Conservation (phyloP, 306 rosid species). For the Pyrus betulifolia region DNA sequence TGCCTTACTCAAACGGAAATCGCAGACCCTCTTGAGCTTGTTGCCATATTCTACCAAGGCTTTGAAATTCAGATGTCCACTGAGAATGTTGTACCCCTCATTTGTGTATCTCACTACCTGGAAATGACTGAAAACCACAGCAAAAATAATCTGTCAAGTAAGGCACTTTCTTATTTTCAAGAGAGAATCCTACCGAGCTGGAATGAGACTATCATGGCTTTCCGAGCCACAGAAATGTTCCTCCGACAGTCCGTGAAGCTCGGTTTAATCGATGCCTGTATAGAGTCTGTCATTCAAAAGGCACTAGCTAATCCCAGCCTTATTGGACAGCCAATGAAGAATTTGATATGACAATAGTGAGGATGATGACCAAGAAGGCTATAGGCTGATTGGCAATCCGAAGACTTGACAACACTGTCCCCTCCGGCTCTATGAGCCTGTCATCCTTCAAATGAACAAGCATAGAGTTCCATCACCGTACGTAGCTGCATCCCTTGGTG, state of each 20-base stretch:
- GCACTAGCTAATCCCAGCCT: slow-evolving; percentile 27
- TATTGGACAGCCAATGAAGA: slow-evolving; percentile 35
- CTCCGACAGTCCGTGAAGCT: slow-evolving; percentile 25
- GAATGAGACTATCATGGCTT: slow-evolving; percentile 42
- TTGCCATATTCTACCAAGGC: slow-evolving; percentile 44
- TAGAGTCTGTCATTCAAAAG: slow-evolving; percentile 31
- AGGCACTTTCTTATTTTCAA: slow-evolving; percentile 21
- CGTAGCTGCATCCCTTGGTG: slow-evolving; percentile 32
- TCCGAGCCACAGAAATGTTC: slow-evolving; percentile 26
- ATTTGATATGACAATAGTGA: slow-evolving; percentile 4
- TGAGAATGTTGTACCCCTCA: slow-evolving; percentile 38
- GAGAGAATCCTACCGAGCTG: slow-evolving; percentile 40
- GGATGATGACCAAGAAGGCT: not conserved
- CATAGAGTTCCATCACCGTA: slow-evolving; percentile 18
- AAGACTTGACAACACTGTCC: slow-evolving; percentile 41
- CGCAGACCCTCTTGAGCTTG: slow-evolving; percentile 31
- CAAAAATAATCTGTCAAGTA: slow-evolving; percentile 38
- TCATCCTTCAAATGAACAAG: slow-evolving; percentile 26
- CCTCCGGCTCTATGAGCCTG: slow-evolving; percentile 33
- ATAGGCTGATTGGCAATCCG: slow-evolving; percentile 23
- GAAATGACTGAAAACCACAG: slow-evolving; percentile 42
- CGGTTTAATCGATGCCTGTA: slow-evolving; percentile 38
- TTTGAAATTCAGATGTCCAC: slow-evolving; percentile 19
- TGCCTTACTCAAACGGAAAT: slow-evolving; percentile 12
- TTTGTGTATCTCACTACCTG: slow-evolving; percentile 30